These are phyloP conservation scores for Paramecium pentaurelia DNA, from an alignment of 73 alveolate species.

Conservation along the genomic window DNA sequence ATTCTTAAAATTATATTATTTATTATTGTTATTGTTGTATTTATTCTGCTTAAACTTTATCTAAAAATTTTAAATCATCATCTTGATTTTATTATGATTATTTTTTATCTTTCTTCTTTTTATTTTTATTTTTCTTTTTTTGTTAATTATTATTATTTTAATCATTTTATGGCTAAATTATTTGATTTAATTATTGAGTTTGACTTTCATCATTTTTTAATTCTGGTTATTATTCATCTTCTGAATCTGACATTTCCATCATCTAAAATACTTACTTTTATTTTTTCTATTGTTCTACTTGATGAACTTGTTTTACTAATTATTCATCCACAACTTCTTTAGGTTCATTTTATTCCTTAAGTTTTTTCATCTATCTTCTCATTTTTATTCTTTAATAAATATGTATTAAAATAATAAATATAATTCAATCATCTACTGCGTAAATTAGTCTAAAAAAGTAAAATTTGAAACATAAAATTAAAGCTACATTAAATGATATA, in stretches of 20 bases:
- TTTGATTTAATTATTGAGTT: background rate
- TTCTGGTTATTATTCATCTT: background rate
- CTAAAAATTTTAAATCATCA: background rate
- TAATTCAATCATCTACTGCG: background rate
- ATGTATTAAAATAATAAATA: background rate
- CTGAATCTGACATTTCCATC: slow-evolving; percentile 37
- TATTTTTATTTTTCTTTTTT: background rate
- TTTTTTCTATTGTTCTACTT: background rate
- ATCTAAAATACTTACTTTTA: background rate
- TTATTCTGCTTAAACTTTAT: background rate
- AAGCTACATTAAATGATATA: background rate
- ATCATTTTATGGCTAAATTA: background rate
- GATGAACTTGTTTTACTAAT: background rate
- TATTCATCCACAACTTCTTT: background rate
- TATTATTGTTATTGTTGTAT: background rate
- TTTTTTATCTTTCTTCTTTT: background rate
- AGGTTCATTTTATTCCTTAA: background rate
- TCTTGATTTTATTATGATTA: background rate
- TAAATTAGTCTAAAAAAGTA: background rate
- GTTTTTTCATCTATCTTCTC: slow-evolving; percentile 31
- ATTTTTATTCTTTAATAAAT: background rate
- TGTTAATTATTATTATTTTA: background rate
- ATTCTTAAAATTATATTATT: background rate
- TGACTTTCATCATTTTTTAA: background rate
- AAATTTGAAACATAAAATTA: background rate